Percentiles rank a stretch among this genome's conserved stretches.
phyloP scores from a whole-genome alignment of 1,284 basidiomycete species.

The Ceratorhiza oryzae-sativae region DNA sequence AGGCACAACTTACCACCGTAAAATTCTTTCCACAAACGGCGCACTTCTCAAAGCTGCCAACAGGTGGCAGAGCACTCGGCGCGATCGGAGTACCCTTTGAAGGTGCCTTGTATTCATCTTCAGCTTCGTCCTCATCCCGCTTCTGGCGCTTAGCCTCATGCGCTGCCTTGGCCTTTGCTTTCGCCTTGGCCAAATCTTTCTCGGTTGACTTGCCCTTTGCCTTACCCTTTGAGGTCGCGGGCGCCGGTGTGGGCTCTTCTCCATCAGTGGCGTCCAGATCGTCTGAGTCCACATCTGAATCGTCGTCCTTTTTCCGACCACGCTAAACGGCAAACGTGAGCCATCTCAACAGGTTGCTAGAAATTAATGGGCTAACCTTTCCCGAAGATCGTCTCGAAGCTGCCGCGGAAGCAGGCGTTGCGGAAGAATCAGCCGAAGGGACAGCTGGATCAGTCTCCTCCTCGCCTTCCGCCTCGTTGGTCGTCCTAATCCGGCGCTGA shows the following conservation, averaged over 20 bases:
- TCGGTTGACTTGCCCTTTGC: slow-evolving; percentile 43
- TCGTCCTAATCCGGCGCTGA: slow-evolving; percentile 43
- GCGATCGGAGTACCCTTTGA: slow-evolving; percentile 52
- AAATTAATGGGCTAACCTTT: background rate
- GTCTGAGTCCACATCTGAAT: slow-evolving; percentile 69
- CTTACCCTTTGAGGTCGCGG: slow-evolving; percentile 52
- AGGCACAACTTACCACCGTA: slow-evolving; percentile 73
- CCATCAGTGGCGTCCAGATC: slow-evolving; percentile 66
- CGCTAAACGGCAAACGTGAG: slow-evolving; percentile 41
- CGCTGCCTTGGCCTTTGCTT: slow-evolving; percentile 58
- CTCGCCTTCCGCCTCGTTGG: slow-evolving; percentile 44
- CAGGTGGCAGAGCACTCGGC: slow-evolving; percentile 62
- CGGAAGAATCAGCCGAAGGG: slow-evolving; percentile 16
- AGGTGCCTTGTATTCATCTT: slow-evolving; percentile 64
- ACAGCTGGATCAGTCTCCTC: slow-evolving; percentile 51
- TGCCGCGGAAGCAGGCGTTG: background rate
- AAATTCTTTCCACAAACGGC: slow-evolving; percentile 84
- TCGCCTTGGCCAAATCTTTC: slow-evolving; percentile 50
- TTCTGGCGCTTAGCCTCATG: slow-evolving; percentile 60
- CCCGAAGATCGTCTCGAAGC: slow-evolving; percentile 22
- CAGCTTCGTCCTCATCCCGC: slow-evolving; percentile 57
- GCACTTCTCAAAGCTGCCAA: slow-evolving; percentile 84
- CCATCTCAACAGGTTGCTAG: slow-evolving; percentile 21
- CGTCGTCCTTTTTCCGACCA: slow-evolving; percentile 49
- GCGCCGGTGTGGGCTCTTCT: slow-evolving; percentile 37